Evolutionary conservation across 345 rosid genomes (phyloP).

Genomic region (Linum lewisii): DNA sequence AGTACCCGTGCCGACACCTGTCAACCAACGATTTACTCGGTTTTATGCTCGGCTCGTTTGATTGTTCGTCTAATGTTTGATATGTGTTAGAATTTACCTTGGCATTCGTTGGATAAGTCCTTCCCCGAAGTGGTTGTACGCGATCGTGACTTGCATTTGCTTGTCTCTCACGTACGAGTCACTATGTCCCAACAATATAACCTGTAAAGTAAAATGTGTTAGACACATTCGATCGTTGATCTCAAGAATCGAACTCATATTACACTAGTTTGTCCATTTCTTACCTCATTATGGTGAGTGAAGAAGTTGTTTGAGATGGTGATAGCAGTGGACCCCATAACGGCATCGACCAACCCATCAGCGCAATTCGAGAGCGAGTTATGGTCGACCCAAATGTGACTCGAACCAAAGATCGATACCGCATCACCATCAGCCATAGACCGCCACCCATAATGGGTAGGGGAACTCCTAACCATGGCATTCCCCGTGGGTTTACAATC

Average conservation of each 20-base stretch:
- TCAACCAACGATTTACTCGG: neutral
- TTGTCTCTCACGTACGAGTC: constrained; percentile 1
- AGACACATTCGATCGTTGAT: neutral
- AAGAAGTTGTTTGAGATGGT: constrained; percentile 6
- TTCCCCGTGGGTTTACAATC: constrained; percentile 4
- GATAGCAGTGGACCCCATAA: constrained; percentile 3
- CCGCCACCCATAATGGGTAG: constrained; percentile 2
- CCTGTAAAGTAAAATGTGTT: neutral
- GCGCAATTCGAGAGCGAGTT: constrained; percentile 1
- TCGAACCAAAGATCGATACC: neutral
- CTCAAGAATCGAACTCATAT: neutral
- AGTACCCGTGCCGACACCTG: constrained; percentile 5
- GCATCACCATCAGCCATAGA: constrained; percentile 1
- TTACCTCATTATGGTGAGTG: constrained; percentile 5
- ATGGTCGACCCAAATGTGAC: constrained; percentile 5
- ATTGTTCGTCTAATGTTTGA: neutral
- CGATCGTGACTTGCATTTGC: constrained; percentile 3
- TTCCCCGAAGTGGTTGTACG: constrained; percentile 1
- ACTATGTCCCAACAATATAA: constrained; percentile 3
- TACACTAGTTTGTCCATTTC: neutral
- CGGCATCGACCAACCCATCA: neutral
- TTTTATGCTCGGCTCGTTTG: too few relatives aligned
- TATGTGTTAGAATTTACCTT: neutral
- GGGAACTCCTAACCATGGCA: constrained; percentile 4
- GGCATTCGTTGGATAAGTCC: constrained; percentile 3